A percentile compares a stretch with the other conserved stretches of the same genome.
Evolutionary conservation across 176 grass and related monocot species (phyloP).

Genomic region (Paspalum vaginatum): DNA sequence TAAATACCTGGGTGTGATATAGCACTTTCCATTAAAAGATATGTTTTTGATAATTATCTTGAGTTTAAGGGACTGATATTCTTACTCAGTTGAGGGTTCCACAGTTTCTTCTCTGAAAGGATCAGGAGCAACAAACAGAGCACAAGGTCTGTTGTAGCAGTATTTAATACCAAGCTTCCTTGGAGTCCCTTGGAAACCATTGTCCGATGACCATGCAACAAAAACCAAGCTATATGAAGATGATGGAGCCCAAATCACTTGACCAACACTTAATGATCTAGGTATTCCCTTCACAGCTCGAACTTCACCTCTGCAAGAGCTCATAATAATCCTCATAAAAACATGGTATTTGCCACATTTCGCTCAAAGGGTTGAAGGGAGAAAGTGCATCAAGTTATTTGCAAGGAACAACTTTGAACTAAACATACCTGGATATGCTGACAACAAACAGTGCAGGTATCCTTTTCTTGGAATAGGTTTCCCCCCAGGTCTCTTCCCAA

Average conservation of each 20-base stretch:
- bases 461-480: constrained; percentile 92
- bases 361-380: constrained; percentile 4
- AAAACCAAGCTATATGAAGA: constrained; percentile 74
- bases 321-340: constrained; percentile 23
- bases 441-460: constrained; percentile 78
- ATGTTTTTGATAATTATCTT: neutral
- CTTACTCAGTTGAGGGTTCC: constrained; percentile 49
- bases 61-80: neutral
- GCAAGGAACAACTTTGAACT: too few species aligned
- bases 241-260: constrained; percentile 87
- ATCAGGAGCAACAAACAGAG: constrained; percentile 64
- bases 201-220: constrained; percentile 90
- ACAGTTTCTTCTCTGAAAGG: constrained; percentile 66
- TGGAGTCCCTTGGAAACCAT: constrained; percentile 70
- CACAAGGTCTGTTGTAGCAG: constrained; percentile 90
- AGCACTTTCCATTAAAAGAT: neutral
- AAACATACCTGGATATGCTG: constrained; percentile 65
- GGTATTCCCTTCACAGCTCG: constrained; percentile 73
- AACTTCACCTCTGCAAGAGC: constrained; percentile 69
- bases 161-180: constrained; percentile 98
- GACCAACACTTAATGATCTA: constrained; percentile 81
- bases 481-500: constrained; percentile 90
- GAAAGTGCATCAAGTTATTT: too few species aligned
- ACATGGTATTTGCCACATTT: neutral
- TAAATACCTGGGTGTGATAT: too few species aligned